Base-by-base conservation (phyloP, 345 rosid genomes). In the Lepidium africanum region DNA sequence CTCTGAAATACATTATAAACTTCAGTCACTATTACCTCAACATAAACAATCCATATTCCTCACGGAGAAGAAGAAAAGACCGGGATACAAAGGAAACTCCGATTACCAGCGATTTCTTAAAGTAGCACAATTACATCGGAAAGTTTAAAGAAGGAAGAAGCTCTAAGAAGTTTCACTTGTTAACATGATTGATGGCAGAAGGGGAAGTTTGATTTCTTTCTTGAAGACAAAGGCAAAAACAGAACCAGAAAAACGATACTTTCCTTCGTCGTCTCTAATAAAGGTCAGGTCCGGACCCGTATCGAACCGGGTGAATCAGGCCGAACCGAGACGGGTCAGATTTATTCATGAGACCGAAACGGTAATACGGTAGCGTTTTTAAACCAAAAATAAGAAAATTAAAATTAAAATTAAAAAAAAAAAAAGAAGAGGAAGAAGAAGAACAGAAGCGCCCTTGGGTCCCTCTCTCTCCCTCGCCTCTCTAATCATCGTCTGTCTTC, bases 401-500 rank as follows among this genome's bases (percentile, higher is more conserved):
- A 4, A 48, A 39, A 41, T 42, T 9, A 27, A 50, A 21, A 21
- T n/a, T 0, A 10, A 5, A 41, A 51, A 70, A 15, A 32, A 19
- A 43, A 15, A n/a, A 51, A 4, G 42, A 70, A 14, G 62, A 49
- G 12, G 54, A 57, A 50, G 39, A 40, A 53, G 60, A 54, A 62
- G 50, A 37, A 36, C 36, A 62, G 41, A 47, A 73, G 71, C 19
- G 53, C 37, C 32, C 41, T 12, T 63, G 43, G 76, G 77, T 53
- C 47, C 59, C 62, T 65, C 63, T 30, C 61, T 73, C 77, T 43
- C 41, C 11, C 49, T 15, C 47, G 15, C 10, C 9, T 2, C 52
- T 56, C 59, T 57, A 47, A 69, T 68, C 73, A 69, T 60, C 78
- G 64, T 57, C 67, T 68, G 69, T 46, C 52, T 54, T 51, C 55